Conservation (phyloP, 768 basidiomycete genomes). For the Tylopilus balloui region DNA sequence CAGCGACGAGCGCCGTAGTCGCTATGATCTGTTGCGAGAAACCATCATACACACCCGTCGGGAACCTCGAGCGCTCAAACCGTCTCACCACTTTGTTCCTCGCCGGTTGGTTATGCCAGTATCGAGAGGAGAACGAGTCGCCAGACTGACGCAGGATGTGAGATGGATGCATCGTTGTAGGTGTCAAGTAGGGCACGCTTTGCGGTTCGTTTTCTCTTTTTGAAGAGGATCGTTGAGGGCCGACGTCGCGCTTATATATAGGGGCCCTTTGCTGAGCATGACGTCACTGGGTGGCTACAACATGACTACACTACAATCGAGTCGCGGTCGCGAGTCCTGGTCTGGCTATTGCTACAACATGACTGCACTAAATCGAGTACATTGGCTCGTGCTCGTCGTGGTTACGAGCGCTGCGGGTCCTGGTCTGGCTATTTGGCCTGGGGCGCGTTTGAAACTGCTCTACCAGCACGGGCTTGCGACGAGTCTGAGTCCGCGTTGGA, state of each 20-base stretch:
- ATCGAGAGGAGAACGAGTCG: slow-evolving; percentile 27
- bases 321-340: no score
- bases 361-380: not conserved
- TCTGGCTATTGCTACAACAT: no score
- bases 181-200: not conserved
- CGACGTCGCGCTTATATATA: slow-evolving; percentile 15
- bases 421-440: not conserved
- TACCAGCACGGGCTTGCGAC: not conserved
- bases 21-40: slow-evolving; percentile 26
- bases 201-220: not conserved
- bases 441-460: not conserved
- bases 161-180: slow-evolving; percentile 23
- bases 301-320: not conserved
- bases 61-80: no score
- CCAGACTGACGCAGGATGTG: slow-evolving; percentile 22
- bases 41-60: not conserved
- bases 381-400: not conserved
- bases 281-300: slow-evolving; percentile 20
- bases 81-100: slow-evolving; percentile 31
- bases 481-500: not conserved
- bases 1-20: slow-evolving; percentile 24
- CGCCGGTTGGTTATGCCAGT: slow-evolving; percentile 32
- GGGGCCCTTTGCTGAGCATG: slow-evolving; percentile 22
- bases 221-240: slow-evolving; percentile 14
- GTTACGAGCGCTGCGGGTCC: no score